These are phyloP conservation scores for Talaromyces ruber DNA, from an alignment of 495 filamentous ascomycete genomes.

Conservation along the genomic window DNA sequence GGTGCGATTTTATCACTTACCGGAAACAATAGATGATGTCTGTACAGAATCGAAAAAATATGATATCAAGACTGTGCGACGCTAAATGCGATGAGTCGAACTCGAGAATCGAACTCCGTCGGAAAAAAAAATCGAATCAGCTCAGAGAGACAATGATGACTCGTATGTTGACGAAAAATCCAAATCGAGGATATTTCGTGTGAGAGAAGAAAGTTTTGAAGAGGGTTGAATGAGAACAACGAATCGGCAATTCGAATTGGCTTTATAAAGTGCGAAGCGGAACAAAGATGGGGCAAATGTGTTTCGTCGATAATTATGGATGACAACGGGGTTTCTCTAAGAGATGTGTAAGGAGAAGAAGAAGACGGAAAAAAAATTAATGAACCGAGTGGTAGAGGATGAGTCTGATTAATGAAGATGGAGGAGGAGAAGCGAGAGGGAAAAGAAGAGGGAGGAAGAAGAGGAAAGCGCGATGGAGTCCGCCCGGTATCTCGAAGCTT, in stretches of 20 bases:
- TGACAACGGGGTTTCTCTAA: background rate
- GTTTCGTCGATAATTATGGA: background rate
- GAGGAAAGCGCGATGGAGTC: slow-evolving; percentile 1
- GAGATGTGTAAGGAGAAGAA: background rate
- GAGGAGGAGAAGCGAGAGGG: slow-evolving; percentile 4
- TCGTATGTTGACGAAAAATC: background rate
- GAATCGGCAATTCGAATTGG: slow-evolving; percentile 7
- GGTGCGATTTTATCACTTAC: background rate
- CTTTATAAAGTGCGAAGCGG: slow-evolving; percentile 7
- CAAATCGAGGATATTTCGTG: background rate
- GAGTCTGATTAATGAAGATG: slow-evolving; percentile 9
- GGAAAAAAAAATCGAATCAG: background rate
- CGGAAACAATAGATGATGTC: background rate
- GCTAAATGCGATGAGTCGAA: slow-evolving; percentile 2
- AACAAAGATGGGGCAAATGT: slow-evolving; percentile 11
- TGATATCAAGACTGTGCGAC: background rate
- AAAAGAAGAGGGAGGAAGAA: slow-evolving; percentile 8
- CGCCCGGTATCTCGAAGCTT: slow-evolving; percentile 4
- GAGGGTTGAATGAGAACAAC: background rate
- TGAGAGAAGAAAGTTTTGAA: background rate
- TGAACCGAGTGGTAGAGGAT: background rate
- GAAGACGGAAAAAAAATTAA: background rate
- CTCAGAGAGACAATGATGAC: background rate
- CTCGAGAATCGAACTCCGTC: background rate
- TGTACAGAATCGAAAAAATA: background rate